A percentile compares a stretch with the other conserved stretches of the same genome.
Conservation (phyloP, 1,284 basidiomycete species). For the Cerioporus squamosus region DNA sequence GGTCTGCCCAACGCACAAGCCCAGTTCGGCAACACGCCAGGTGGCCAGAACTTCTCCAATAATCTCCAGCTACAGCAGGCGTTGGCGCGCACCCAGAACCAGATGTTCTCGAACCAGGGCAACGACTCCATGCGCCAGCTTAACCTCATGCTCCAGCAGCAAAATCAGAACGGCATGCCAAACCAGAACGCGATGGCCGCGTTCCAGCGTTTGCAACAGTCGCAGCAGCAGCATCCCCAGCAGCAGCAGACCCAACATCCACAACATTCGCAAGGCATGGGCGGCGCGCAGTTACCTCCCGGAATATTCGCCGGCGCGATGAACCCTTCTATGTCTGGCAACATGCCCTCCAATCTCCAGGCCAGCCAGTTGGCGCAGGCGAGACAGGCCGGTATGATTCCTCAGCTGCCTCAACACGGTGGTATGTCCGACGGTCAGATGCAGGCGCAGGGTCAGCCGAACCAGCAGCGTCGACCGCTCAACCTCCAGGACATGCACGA, state of each 20-base stretch:
- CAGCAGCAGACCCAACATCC: conserved; percentile 18
- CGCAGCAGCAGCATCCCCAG: conserved; percentile 19
- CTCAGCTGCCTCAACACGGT: conserved; percentile 14
- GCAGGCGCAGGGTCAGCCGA: conserved; percentile 6
- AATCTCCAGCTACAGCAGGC: conserved; percentile 14
- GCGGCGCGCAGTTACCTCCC: conserved; percentile 8
- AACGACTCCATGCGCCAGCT: conserved; percentile 18
- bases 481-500: conserved; percentile 13
- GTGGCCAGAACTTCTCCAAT: conserved; percentile 10
- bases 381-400: conserved; percentile 10
- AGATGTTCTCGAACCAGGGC: conserved; percentile 18
- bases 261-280: conserved; percentile 12
- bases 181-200: conserved; percentile 10
- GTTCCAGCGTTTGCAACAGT: conserved; percentile 22
- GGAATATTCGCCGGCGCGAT: conserved; percentile 17
- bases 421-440: conserved; percentile 11
- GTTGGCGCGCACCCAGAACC: conserved; percentile 9
- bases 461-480: not conserved
- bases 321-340: conserved; percentile 3
- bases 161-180: conserved; percentile 19
- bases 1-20: conserved; percentile 11
- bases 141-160: conserved; percentile 20
- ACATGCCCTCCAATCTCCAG: conserved; percentile 8
- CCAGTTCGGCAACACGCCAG: conserved; percentile 16
- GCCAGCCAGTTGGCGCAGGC: conserved; percentile 4